Conservation (phyloP, 805 yeast genomes). For the Candida xiaguanensis region DNA sequence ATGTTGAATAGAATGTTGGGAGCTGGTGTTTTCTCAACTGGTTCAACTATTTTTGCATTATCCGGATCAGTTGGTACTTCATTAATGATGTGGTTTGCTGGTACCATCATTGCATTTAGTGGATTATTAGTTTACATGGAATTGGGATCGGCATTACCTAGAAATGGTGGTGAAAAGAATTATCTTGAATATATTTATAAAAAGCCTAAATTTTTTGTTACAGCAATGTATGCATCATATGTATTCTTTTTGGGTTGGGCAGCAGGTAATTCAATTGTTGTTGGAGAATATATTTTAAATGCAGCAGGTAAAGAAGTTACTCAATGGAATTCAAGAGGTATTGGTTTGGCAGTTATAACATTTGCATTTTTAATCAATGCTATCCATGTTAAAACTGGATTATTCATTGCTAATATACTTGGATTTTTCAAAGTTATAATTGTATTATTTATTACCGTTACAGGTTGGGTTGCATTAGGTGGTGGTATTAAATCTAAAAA, state of each 20-base stretch:
- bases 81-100: constrained; percentile 70
- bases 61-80: constrained; percentile 73
- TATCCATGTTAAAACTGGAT: constrained; percentile 59
- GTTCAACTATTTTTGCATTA: constrained; percentile 55
- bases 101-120: constrained; percentile 60
- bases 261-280: constrained; percentile 75
- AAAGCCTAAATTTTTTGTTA: constrained; percentile 65
- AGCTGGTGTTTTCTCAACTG: constrained; percentile 69
- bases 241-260: constrained; percentile 82
- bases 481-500: constrained; percentile 56
- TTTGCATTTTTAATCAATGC: constrained; percentile 66
- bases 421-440: constrained; percentile 75
- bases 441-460: constrained; percentile 62
- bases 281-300: constrained; percentile 70
- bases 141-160: constrained; percentile 70
- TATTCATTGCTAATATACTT: constrained; percentile 56
- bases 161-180: constrained; percentile 85
- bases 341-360: constrained; percentile 71
- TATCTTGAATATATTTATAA: constrained; percentile 69
- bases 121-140: constrained; percentile 70
- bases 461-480: constrained; percentile 82
- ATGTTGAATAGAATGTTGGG: constrained; percentile 70
- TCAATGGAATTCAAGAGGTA: constrained; percentile 73
- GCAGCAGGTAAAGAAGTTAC: constrained; percentile 70
- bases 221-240: constrained; percentile 61